These are phyloP conservation scores for Ramularia endophylla DNA, from an alignment of 2,329 filamentous ascomycete genomes.

Conservation along the genomic window DNA sequence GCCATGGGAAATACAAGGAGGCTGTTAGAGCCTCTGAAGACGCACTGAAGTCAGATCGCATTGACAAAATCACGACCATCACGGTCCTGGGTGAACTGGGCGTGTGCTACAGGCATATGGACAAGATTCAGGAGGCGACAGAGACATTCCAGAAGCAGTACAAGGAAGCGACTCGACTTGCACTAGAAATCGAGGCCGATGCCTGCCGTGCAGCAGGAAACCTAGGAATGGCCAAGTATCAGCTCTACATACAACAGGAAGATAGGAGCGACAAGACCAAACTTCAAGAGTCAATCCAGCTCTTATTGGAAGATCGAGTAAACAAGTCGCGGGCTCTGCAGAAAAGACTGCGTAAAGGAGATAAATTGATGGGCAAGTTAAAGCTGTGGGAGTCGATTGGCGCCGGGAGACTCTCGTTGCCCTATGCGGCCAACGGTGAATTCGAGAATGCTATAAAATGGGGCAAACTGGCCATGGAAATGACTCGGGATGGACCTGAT, in stretches of 20 bases:
- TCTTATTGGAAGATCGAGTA: neutral
- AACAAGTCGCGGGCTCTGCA: neutral
- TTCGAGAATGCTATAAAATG: neutral
- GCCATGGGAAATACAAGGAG: neutral
- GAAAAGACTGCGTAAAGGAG: neutral
- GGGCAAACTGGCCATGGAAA: neutral
- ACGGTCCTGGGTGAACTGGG: slow-evolving; percentile 1
- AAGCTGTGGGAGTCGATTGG: slow-evolving; percentile 2
- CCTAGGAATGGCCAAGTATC: slow-evolving; percentile 1
- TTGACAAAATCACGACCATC: neutral
- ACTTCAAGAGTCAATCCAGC: neutral
- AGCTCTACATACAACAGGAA: neutral
- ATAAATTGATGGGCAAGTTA: no score
- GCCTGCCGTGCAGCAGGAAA: slow-evolving; percentile 1
- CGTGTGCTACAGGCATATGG: neutral
- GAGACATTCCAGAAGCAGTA: neutral
- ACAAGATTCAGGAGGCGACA: neutral
- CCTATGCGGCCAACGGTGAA: neutral
- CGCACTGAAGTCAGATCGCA: neutral
- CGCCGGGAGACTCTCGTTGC: neutral
- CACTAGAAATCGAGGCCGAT: neutral
- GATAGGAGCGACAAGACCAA: neutral
- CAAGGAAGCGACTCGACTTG: neutral
- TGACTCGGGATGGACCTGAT: neutral
- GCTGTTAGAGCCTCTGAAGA: neutral